These are phyloP conservation scores for Paramecium pentaurelia DNA, from an alignment of 73 alveolate species.

Conservation along the genomic window DNA sequence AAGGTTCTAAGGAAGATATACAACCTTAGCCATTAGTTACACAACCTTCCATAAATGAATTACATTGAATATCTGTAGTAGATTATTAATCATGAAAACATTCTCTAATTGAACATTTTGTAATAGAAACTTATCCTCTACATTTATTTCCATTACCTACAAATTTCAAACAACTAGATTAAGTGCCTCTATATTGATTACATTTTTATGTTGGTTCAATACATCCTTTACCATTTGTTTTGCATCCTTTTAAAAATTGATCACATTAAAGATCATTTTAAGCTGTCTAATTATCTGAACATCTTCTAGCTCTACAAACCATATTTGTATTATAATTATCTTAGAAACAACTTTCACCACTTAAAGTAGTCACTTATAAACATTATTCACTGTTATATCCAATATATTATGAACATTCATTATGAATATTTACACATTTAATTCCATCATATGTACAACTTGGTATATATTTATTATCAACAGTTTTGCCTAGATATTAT, in stretches of 20 bases:
- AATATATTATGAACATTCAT: background rate
- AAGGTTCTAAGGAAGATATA: background rate
- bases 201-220: background rate
- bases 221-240: background rate
- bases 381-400: background rate
- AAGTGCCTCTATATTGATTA: background rate
- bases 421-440: background rate
- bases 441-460: background rate
- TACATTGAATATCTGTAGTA: background rate
- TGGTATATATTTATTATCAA: background rate
- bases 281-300: background rate
- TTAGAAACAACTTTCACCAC: background rate
- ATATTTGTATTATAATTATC: background rate
- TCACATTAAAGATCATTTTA: background rate
- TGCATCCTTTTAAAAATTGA: background rate
- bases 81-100: background rate
- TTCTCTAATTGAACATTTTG: background rate
- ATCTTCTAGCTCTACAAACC: background rate
- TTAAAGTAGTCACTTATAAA: background rate
- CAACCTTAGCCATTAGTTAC: constrained; percentile 4
- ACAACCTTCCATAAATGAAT: background rate
- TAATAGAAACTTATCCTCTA: background rate
- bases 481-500: background rate
- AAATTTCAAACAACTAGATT: background rate
- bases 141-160: background rate